phyloP scores from a whole-genome alignment of 345 rosid genomes.

The Eucalyptus erythrocorys region DNA sequence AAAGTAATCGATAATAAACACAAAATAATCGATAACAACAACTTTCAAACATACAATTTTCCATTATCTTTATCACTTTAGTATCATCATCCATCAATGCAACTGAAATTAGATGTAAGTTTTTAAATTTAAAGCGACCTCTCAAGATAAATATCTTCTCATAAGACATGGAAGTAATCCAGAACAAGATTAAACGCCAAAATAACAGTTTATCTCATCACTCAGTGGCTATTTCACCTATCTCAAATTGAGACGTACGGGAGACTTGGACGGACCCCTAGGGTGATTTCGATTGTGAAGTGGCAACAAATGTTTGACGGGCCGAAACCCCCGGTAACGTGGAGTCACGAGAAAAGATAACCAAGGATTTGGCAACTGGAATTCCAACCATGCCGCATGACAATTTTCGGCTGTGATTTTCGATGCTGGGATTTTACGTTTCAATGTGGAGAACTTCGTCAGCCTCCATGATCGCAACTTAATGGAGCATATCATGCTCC shows the following conservation, averaged over 20 bases:
- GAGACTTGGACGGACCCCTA: background rate
- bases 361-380: background rate
- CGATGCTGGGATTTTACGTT: background rate
- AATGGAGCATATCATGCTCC: background rate
- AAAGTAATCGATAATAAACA: background rate
- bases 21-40: background rate
- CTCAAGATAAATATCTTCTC: background rate
- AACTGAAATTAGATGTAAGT: background rate
- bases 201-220: background rate
- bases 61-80: background rate
- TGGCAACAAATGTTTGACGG: background rate
- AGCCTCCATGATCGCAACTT: background rate
- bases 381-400: background rate
- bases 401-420: background rate
- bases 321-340: background rate
- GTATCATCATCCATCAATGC: background rate
- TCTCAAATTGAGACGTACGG: background rate
- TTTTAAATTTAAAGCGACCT: background rate
- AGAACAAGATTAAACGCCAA: background rate
- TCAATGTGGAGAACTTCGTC: constrained; percentile 8
- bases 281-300: background rate
- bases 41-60: background rate
- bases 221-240: background rate
- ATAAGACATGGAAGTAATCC: background rate
- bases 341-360: background rate